phyloP scores from a whole-genome alignment of 345 rosid species.

The Hevea brasiliensis region DNA sequence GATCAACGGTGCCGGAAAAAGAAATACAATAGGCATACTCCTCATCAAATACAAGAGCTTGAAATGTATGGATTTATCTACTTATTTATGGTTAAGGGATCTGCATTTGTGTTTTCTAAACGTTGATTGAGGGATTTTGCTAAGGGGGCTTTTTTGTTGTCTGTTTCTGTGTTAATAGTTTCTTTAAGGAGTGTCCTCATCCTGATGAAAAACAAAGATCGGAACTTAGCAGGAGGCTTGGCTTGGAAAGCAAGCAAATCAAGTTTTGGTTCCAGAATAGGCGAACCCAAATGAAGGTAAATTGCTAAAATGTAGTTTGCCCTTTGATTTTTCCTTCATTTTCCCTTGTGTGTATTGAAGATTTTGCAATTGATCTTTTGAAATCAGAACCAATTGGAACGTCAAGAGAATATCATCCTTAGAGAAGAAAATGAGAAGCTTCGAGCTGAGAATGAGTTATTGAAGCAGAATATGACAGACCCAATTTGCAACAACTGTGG shows the following conservation, averaged over 20 bases:
- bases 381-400: slow-evolving; percentile 67
- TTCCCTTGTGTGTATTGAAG: neutral
- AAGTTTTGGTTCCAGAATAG: slow-evolving; percentile 86
- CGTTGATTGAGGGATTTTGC: neutral
- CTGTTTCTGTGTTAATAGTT: slow-evolving; percentile 30
- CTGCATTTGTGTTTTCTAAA: neutral
- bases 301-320: neutral
- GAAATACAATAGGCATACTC: slow-evolving; percentile 75
- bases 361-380: neutral
- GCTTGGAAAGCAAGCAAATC: slow-evolving; percentile 56
- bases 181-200: slow-evolving; percentile 68
- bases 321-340: neutral
- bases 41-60: slow-evolving; percentile 71
- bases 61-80: slow-evolving; percentile 48
- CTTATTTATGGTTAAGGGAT: neutral
- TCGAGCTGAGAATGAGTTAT: slow-evolving; percentile 53
- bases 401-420: slow-evolving; percentile 61
- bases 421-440: slow-evolving; percentile 67
- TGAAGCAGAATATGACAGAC: slow-evolving; percentile 47
- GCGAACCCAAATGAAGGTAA: slow-evolving; percentile 80
- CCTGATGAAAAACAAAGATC: slow-evolving; percentile 69
- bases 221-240: slow-evolving; percentile 55
- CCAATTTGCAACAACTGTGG: slow-evolving; percentile 69
- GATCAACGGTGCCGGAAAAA: slow-evolving; percentile 47
- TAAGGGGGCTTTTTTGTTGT: neutral